Base-by-base conservation (phyloP, 2,329 filamentous ascomycete species). In the Fusarium floridanum region DNA sequence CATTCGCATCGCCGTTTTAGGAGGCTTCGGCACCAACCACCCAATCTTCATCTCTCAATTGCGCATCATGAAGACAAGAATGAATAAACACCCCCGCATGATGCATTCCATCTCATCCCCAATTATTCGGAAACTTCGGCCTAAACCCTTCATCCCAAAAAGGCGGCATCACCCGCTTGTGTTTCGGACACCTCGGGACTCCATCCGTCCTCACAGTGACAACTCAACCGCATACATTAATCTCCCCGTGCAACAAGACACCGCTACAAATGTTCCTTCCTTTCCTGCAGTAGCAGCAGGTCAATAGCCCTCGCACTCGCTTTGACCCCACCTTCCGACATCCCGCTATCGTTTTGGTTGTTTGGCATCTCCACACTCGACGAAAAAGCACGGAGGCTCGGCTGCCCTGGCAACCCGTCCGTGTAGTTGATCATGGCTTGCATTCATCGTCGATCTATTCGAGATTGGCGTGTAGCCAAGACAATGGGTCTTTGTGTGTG, bases 381-480 rank as follows among this genome's bases (percentile, higher is more conserved):
- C 45, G 68, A 41, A 24, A 24, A 17, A 56, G 48, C 53, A 29
- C 37, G 29, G 48, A 29, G 43, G 41, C 37, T 70, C 68, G 70
- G 66, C 61, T 68, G 62, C 66, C 67, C 57, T 48, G 32, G 64
- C 73, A 75, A 75, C 73, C 73, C 32, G 55, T 55, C 66, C 48
- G 16, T 59, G 37, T 56, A 20, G 39, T 27, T 56, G 39, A 20
- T 32, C n/a, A 56, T 63, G 34, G 45, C 34, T 64, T 61, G 24
- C 57, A 22, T 34, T 6, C 50, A 43, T 48, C n/a, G n/a, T 22
- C 43, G 71, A 74, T 74, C 71, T 68, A 20, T 27, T 61, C 12
- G 32, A 55, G 56, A 53, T 32, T 32, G 48, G 45, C 43, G 16
- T 34, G n/a, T 34, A 17, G 68, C 64, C 64, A 67, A 72, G 68